Evolutionary conservation across 176 grass and related monocot species (phyloP), one percentile per base, ranked within the genome.

Genomic region (Elymus sibiricus): DNA sequence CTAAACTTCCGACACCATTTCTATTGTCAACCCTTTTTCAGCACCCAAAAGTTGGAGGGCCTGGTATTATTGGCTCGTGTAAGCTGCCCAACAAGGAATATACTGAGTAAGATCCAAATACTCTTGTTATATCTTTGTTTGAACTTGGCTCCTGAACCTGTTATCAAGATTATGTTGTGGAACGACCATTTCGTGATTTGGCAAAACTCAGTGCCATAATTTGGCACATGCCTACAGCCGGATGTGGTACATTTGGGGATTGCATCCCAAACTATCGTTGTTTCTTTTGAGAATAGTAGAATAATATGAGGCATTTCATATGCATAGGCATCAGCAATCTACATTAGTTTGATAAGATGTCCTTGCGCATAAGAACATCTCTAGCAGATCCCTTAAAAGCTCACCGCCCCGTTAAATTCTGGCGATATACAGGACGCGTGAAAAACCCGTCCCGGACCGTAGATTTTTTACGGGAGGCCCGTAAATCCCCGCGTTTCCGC

Each of bases 11-110:
- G 11, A 76, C 61, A 70, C 35, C 13, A 34, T 55, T 79, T 83
- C 47, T 17, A 4, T 80, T 83, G 61, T 67, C 74, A 6, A 61
- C 47, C 25, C 22, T 51, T 66, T 91, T 92, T 81, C 88, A 95
- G 96, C 80, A 87, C 31, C 93, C 93, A 51, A 98, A 90, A 89
- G 76, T 95, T 87, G 93, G 93, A 90, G 92, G 96, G 75, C 88
- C 86, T 89, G 96, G 96, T 89, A 90, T 98, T 64, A 79, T 91
- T 83, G 96, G 96, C 70, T 85, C 61, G 0, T 94, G 66, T 76
- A 72, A 91, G 34, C 62, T 82, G 35, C 83, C 84, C 64, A 88
- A 81, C 69, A 86, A 82, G 42, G 61, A 79, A 88, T 93, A 86
- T 95, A 80, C 71, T 1, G 96, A 98, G 96, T 98, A 92, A 95